A percentile compares a stretch with the other conserved stretches of the same genome.
These are phyloP conservation scores for Termitomyces sp. DNA, from an alignment of 768 basidiomycete species.

Conservation along the genomic window DNA sequence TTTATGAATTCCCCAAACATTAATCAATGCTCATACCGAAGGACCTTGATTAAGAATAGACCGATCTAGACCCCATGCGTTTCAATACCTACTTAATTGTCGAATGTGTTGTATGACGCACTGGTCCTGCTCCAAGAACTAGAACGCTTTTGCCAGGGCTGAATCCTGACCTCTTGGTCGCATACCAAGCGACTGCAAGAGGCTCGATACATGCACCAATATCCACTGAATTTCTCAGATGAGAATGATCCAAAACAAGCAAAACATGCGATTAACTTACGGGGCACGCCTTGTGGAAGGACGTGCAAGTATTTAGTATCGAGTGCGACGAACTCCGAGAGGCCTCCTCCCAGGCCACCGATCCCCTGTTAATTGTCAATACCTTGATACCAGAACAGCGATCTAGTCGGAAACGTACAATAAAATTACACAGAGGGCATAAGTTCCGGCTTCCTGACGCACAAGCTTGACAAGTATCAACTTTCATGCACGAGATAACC, in stretches of 20 bases:
- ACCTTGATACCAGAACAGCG: neutral
- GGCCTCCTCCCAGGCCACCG: constrained; percentile 36
- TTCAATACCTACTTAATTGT: neutral
- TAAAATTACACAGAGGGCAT: constrained; percentile 28
- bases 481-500: constrained; percentile 32
- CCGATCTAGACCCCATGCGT: constrained; percentile 27
- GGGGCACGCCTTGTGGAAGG: constrained; percentile 30
- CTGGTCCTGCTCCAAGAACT: constrained; percentile 40
- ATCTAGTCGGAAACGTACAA: constrained; percentile 22
- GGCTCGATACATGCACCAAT: constrained; percentile 44
- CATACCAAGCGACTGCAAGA: constrained; percentile 41
- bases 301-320: constrained; percentile 30
- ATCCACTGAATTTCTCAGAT: constrained; percentile 26
- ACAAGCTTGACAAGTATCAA: constrained; percentile 28
- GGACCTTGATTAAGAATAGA: constrained; percentile 30
- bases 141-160: constrained; percentile 33
- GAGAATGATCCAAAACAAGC: neutral
- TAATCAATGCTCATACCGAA: constrained; percentile 20
- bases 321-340: constrained; percentile 35
- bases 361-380: constrained; percentile 24
- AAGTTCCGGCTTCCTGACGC: constrained; percentile 26
- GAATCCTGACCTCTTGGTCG: constrained; percentile 36
- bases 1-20: neutral
- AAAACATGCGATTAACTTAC: constrained; percentile 21
- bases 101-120: constrained; percentile 16